A percentile compares a stretch with the other conserved stretches of the same genome.
These are phyloP conservation scores for Verticillium dahliae DNA, from an alignment of 2,329 filamentous ascomycete genomes.

Conservation along the genomic window DNA sequence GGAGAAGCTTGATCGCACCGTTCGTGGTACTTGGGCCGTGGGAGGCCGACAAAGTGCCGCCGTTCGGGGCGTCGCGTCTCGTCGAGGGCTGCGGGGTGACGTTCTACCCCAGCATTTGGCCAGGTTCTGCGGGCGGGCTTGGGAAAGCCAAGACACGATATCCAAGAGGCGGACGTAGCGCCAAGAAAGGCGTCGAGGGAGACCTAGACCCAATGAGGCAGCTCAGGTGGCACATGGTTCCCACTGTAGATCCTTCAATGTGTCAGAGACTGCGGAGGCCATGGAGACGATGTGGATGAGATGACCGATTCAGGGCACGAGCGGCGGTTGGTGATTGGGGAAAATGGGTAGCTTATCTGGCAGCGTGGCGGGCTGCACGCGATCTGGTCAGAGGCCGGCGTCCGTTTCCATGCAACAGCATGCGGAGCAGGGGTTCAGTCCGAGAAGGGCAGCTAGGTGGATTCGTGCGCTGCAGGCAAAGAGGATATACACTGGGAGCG, in stretches of 20 bases:
- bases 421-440: neutral
- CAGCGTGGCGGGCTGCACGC: neutral
- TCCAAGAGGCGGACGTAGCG: neutral
- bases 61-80: neutral
- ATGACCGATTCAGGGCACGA: neutral
- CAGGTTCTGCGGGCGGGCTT: neutral
- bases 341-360: neutral
- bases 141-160: neutral
- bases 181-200: neutral
- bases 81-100: slow-evolving; percentile 1
- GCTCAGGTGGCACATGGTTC: neutral
- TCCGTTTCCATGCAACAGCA: neutral
- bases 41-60: slow-evolving; percentile 2
- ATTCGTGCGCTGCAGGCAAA: too few species aligned
- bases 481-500: neutral
- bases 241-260: neutral
- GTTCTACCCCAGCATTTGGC: neutral
- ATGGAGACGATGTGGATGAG: neutral
- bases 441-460: neutral
- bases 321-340: neutral
- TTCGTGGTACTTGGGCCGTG: neutral
- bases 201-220: neutral
- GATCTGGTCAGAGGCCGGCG: neutral
- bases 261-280: neutral
- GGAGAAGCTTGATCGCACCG: slow-evolving; percentile 1